Evolutionary conservation across 2,329 filamentous ascomycete genomes (phyloP).

Genomic region (Verticillium dahliae): DNA sequence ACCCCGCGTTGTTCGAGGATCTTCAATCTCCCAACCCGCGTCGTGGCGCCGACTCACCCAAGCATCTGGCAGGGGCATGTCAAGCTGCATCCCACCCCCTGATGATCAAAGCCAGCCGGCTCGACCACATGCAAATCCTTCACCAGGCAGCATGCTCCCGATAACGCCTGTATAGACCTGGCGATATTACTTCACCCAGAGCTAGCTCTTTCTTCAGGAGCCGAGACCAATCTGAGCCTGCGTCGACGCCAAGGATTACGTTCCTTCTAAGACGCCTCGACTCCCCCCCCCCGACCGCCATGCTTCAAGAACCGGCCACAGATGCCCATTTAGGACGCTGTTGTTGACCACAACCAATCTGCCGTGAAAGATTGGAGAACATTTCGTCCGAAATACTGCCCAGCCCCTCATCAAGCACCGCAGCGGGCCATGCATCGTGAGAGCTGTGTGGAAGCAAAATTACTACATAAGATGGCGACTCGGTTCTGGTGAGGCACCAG

Average conservation of each 20-base stretch:
- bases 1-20: no score
- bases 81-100: not conserved
- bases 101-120: not conserved
- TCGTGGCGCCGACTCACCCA: not conserved
- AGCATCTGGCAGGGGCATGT: not conserved
- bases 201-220: not conserved
- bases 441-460: not conserved
- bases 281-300: not conserved
- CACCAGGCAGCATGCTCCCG: no score
- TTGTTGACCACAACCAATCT: not conserved
- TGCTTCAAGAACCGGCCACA: not conserved
- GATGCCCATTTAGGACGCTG: not conserved
- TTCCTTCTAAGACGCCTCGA: not conserved
- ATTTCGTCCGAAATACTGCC: not conserved
- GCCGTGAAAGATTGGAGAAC: not conserved
- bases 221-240: not conserved
- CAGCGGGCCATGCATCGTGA: not conserved
- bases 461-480: not conserved
- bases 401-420: not conserved
- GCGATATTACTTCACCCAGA: not conserved
- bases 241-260: not conserved
- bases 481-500: not conserved
- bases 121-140: not conserved
- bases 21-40: not conserved
- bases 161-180: not conserved